Conservation (phyloP, 345 rosid genomes). For the Dimocarpus longan region DNA sequence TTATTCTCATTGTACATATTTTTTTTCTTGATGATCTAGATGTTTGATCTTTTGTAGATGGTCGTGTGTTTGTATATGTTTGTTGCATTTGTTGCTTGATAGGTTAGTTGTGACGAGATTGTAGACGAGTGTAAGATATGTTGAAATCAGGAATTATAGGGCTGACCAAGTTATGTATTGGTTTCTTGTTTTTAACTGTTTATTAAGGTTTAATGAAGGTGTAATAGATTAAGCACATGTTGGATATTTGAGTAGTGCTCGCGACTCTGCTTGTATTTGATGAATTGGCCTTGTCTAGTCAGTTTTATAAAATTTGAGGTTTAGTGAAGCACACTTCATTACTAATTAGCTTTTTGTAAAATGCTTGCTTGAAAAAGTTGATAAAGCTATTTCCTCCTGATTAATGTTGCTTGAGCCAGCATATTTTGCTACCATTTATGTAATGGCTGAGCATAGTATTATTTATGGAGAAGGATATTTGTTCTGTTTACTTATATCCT, state of each 20-base stretch:
- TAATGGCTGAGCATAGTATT: neutral
- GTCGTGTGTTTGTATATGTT: neutral
- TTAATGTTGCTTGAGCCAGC: neutral
- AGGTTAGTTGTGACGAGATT: neutral
- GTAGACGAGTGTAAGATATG: neutral
- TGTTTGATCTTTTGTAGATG: neutral
- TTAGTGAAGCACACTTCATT: neutral
- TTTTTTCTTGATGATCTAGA: neutral
- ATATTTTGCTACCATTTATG: neutral
- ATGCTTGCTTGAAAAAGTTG: neutral
- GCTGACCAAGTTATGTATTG: neutral
- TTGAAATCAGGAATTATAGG: neutral
- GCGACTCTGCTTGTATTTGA: neutral
- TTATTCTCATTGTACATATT: neutral
- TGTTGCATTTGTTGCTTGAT: slow-evolving; percentile 1
- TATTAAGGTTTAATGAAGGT: neutral
- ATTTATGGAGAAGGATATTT: neutral
- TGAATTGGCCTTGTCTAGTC: neutral
- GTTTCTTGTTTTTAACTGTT: neutral
- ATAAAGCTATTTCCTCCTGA: neutral
- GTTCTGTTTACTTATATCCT: neutral
- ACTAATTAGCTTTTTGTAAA: neutral
- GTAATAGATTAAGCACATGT: neutral
- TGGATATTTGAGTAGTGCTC: neutral
- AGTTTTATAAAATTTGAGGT: neutral